These are phyloP conservation scores for Zygnema circumcarinatum DNA, from an alignment of 139 green algal genomes.

Conservation along the genomic window DNA sequence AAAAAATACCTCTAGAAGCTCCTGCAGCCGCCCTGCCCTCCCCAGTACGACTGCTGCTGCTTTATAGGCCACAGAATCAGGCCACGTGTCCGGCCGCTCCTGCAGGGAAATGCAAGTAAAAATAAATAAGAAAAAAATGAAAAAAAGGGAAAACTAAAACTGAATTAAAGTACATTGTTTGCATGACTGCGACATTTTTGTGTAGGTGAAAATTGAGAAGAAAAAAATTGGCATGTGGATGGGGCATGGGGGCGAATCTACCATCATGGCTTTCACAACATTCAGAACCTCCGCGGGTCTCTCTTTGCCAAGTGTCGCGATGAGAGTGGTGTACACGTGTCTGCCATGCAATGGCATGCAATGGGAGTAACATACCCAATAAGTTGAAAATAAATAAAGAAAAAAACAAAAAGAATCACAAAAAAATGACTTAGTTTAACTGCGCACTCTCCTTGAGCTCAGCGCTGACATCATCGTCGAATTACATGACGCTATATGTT, in stretches of 20 bases:
- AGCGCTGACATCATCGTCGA: too few species aligned
- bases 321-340: not conserved
- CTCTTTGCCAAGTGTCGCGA: not conserved
- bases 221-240: conserved; percentile 9
- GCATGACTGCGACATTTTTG: not conserved
- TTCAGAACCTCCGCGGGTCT: not conserved
- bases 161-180: not conserved
- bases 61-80: conserved; percentile 24
- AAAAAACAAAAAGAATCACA: too few species aligned
- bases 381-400: too few species aligned
- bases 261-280: not conserved
- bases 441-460: too few species aligned
- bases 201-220: not conserved
- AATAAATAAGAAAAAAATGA: too few species aligned
- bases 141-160: too few species aligned
- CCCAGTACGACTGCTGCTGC: conserved; percentile 23
- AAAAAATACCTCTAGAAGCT: conserved; percentile 36
- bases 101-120: conserved; percentile 18
- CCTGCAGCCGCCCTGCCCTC: conserved; percentile 14
- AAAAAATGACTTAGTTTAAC: too few species aligned
- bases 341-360: too few species aligned
- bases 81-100: conserved; percentile 9
- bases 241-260: not conserved
- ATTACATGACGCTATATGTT: too few species aligned
- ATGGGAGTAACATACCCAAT: too few species aligned